Evolutionary conservation across 257 asterid genomes (phyloP).

Genomic region (Galeopsis tetrahit): DNA sequence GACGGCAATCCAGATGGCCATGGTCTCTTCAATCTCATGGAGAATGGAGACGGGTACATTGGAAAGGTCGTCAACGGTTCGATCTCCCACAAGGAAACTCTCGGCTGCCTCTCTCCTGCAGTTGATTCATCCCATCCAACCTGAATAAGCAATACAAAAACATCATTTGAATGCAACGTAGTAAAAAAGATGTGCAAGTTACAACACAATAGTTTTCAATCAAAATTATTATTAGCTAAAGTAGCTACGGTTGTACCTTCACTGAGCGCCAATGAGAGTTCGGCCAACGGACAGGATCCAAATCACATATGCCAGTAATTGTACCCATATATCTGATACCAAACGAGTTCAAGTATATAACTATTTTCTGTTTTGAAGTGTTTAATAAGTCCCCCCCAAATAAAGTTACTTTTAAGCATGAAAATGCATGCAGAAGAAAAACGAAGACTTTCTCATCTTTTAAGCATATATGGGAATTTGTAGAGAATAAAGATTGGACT

Average conservation of each 20-base stretch:
- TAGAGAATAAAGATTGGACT: constrained; percentile 24
- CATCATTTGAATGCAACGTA: background rate
- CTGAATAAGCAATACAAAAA: constrained; percentile 44
- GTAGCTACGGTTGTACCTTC: constrained; percentile 52
- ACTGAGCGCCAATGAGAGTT: constrained; percentile 95
- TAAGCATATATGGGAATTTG: background rate
- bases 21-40: constrained; percentile 86
- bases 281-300: constrained; percentile 95
- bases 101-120: constrained; percentile 94
- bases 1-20: constrained; percentile 88
- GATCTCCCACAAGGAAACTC: constrained; percentile 94
- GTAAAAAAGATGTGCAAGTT: background rate
- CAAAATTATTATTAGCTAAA: background rate
- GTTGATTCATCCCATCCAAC: constrained; percentile 99
- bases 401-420: background rate
- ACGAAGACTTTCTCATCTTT: background rate
- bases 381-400: background rate
- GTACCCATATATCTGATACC: constrained; percentile 88
- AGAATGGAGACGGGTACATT: constrained; percentile 90
- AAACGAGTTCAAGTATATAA: constrained; percentile 13
- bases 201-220: background rate
- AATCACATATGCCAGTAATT: constrained; percentile 79
- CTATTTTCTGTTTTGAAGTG: background rate
- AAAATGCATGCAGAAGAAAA: background rate
- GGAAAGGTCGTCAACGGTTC: constrained; percentile 91